phyloP scores from a whole-genome alignment of 2,329 filamentous ascomycete species.

The Blastomyces parvus region DNA sequence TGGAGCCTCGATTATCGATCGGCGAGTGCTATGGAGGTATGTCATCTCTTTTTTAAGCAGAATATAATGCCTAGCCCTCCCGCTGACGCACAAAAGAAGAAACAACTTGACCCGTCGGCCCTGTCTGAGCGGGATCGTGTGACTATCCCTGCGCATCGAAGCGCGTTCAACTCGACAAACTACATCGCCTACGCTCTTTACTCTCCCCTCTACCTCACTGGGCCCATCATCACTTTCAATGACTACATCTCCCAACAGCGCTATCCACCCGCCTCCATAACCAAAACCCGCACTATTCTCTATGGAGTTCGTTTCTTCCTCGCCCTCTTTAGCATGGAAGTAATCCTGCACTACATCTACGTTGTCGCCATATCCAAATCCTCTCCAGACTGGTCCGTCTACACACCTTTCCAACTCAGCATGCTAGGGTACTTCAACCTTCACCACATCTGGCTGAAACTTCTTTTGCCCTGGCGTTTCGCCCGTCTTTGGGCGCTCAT shows the following conservation, averaged over 20 bases:
- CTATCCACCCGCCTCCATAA: constrained; percentile 63
- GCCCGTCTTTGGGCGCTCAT: constrained; percentile 93
- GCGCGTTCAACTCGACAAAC: constrained; percentile 70
- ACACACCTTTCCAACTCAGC: constrained; percentile 77
- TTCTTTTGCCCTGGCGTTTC: constrained; percentile 93
- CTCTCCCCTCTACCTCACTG: constrained; percentile 82
- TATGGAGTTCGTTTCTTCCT: constrained; percentile 78
- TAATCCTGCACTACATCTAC: constrained; percentile 86
- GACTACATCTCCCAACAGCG: constrained; percentile 86
- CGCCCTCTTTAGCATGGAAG: constrained; percentile 76
- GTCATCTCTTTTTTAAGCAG: constrained; percentile 22
- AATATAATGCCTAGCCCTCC: neutral
- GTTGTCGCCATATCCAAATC: constrained; percentile 84
- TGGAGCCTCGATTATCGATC: constrained; percentile 66
- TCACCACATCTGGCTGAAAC: constrained; percentile 94
- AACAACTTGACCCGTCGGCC: constrained; percentile 83
- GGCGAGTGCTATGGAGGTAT: constrained; percentile 70
- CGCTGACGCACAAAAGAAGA: constrained; percentile 64
- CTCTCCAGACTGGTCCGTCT: constrained; percentile 67
- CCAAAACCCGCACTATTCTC: constrained; percentile 58
- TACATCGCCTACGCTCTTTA: constrained; percentile 87
- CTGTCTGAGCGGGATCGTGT: constrained; percentile 86
- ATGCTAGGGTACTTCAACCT: constrained; percentile 94
- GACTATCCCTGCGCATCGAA: constrained; percentile 57
- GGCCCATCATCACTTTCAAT: constrained; percentile 94